These are phyloP conservation scores for Mycothermus thermophilus DNA, from an alignment of 495 filamentous ascomycete genomes.

Conservation along the genomic window DNA sequence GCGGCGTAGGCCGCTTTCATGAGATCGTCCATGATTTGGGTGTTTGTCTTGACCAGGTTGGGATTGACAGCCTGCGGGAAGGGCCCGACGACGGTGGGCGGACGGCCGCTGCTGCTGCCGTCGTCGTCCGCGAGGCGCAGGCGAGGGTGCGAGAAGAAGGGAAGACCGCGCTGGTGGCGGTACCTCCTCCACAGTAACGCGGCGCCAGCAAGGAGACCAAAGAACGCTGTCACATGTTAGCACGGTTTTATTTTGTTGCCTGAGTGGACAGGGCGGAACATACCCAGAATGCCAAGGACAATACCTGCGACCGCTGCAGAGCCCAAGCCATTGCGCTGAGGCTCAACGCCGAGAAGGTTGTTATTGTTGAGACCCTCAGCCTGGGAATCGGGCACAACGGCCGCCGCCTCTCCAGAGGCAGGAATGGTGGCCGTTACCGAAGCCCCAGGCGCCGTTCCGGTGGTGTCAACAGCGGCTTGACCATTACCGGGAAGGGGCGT, in stretches of 20 bases:
- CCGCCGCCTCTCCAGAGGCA: no score
- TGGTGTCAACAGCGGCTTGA: no score
- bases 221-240: constrained; percentile 7
- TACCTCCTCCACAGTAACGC: constrained; percentile 10
- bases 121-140: background rate
- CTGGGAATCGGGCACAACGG: background rate
- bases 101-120: background rate
- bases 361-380: background rate
- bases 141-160: constrained; percentile 8
- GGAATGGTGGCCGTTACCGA: no score
- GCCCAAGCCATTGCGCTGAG: background rate
- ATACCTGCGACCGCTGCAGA: constrained; percentile 9
- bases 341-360: background rate
- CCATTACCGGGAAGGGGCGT: no score
- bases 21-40: constrained; percentile 16
- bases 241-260: no score
- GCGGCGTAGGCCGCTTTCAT: constrained; percentile 15
- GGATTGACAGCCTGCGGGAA: background rate
- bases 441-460: no score
- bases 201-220: constrained; percentile 6
- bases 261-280: background rate
- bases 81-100: background rate
- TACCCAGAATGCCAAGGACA: constrained; percentile 12
- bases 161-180: constrained; percentile 6
- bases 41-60: constrained; percentile 12